phyloP scores from a whole-genome alignment of 2,329 filamentous ascomycete genomes.

The Cladobotryum mycophilum region DNA sequence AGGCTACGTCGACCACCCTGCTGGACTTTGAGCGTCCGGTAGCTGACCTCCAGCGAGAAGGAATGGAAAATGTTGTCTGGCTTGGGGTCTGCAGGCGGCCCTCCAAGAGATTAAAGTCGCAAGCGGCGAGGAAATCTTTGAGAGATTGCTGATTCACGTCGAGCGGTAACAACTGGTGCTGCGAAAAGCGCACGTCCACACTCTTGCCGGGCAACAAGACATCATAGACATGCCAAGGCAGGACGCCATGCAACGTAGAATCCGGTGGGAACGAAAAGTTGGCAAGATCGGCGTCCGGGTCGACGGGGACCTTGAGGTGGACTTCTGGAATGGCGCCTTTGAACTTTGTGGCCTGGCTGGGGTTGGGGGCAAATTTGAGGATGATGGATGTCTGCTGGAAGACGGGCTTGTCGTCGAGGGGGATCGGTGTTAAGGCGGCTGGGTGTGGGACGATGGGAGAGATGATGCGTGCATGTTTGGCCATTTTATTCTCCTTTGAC shows the following conservation, averaged over 20 bases:
- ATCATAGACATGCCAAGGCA: slow-evolving; percentile 30
- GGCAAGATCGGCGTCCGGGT: slow-evolving; percentile 20
- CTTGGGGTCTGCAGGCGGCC: slow-evolving; percentile 37
- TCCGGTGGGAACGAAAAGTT: slow-evolving; percentile 23
- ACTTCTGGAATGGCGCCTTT: slow-evolving; percentile 17
- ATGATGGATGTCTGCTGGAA: slow-evolving; percentile 31
- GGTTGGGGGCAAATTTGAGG: slow-evolving; percentile 40
- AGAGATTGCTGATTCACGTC: slow-evolving; percentile 32
- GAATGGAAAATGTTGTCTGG: slow-evolving; percentile 24
- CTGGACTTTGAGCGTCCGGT: not conserved
- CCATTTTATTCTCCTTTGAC: slow-evolving; percentile 1
- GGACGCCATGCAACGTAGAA: slow-evolving; percentile 27
- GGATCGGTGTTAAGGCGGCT: slow-evolving; percentile 33
- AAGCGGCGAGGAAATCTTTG: slow-evolving; percentile 36
- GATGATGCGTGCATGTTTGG: slow-evolving; percentile 31
- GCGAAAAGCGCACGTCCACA: slow-evolving; percentile 43
- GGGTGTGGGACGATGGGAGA: slow-evolving; percentile 43
- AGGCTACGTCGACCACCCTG: slow-evolving; percentile 19
- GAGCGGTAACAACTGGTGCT: slow-evolving; percentile 33
- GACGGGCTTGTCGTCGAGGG: slow-evolving; percentile 24
- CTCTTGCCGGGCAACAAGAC: slow-evolving; percentile 39
- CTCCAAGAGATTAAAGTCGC: slow-evolving; percentile 39
- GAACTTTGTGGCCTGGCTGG: not conserved
- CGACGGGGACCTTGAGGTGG: slow-evolving; percentile 26
- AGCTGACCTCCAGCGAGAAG: slow-evolving; percentile 15